phyloP scores from a whole-genome alignment of 2,329 filamentous ascomycete genomes.

The Aspergillus japonicus region DNA sequence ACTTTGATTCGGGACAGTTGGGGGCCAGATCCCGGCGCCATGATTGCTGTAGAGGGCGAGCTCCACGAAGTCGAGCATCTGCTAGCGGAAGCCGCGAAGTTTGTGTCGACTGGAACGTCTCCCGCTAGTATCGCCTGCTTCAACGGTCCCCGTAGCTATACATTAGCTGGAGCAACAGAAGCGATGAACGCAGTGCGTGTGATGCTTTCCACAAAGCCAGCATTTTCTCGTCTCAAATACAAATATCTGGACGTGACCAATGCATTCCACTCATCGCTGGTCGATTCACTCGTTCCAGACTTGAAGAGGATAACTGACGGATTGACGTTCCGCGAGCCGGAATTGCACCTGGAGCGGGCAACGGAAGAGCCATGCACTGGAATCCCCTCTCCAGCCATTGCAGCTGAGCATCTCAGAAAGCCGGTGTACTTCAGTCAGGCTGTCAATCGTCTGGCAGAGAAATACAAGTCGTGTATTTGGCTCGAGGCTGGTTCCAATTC shows the following conservation, averaged over 20 bases:
- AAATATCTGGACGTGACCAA: conserved; percentile 49
- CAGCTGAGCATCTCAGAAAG: conserved; percentile 29
- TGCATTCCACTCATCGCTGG: conserved; percentile 49
- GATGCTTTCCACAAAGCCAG: background rate
- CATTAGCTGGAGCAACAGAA: conserved; percentile 21
- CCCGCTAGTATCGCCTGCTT: conserved; percentile 26
- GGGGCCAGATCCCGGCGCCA: conserved; percentile 32
- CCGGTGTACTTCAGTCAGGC: conserved; percentile 51
- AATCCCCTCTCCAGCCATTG: background rate
- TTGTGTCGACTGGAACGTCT: background rate
- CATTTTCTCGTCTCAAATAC: conserved; percentile 17
- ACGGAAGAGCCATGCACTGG: conserved; percentile 8
- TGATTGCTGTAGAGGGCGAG: conserved; percentile 38
- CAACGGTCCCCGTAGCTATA: conserved; percentile 24
- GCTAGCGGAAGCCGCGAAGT: background rate
- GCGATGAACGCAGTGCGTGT: conserved; percentile 18
- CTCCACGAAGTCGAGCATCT: background rate
- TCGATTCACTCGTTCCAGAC: conserved; percentile 34
- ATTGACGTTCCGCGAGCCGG: conserved; percentile 30
- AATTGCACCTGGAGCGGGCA: conserved; percentile 29
- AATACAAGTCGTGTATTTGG: conserved; percentile 26
- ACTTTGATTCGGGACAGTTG: conserved; percentile 31
- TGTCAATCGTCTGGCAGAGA: conserved; percentile 34
- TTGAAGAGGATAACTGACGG: conserved; percentile 29
- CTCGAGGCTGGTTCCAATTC: conserved; percentile 45